A percentile compares a stretch with the other conserved stretches of the same genome.
Evolutionary conservation across 1,139 yeast species (phyloP).

Genomic region (Geotrichum klebahnii): DNA sequence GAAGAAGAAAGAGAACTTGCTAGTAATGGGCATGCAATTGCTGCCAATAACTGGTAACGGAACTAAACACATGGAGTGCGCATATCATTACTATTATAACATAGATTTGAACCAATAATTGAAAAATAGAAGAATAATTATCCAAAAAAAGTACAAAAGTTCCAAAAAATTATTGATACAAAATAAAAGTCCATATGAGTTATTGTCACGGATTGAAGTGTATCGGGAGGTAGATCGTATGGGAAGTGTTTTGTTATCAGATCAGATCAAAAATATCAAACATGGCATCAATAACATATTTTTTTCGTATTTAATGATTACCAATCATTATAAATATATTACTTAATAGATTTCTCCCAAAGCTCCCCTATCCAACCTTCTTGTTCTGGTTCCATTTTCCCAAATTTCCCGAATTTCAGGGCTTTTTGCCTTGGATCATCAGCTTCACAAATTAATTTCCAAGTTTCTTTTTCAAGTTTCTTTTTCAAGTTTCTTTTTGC

Average conservation of each 20-base stretch:
- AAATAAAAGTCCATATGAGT: background rate
- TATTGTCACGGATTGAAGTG: no score
- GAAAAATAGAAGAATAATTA: no score
- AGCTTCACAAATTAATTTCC: no score
- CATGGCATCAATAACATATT: no score
- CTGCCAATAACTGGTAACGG: slow-evolving; percentile 18
- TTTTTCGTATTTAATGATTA: no score
- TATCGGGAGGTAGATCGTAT: no score
- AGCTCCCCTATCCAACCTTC: background rate
- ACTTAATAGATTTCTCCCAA: no score
- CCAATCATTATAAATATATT: no score
- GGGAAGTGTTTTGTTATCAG: no score
- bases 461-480: background rate
- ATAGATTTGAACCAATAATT: background rate
- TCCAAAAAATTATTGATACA: background rate
- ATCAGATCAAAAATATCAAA: no score
- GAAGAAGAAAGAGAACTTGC: slow-evolving; percentile 53
- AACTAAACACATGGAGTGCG: background rate
- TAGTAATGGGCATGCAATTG: slow-evolving; percentile 7
- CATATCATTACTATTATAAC: background rate
- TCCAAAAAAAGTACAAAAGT: no score
- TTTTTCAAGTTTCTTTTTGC: background rate
- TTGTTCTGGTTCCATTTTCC: background rate
- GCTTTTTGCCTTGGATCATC: no score
- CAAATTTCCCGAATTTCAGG: background rate